A percentile compares a stretch with the other conserved stretches of the same genome.
Evolutionary conservation across 345 rosid genomes (phyloP).

Genomic region (Aethionema arabicum): DNA sequence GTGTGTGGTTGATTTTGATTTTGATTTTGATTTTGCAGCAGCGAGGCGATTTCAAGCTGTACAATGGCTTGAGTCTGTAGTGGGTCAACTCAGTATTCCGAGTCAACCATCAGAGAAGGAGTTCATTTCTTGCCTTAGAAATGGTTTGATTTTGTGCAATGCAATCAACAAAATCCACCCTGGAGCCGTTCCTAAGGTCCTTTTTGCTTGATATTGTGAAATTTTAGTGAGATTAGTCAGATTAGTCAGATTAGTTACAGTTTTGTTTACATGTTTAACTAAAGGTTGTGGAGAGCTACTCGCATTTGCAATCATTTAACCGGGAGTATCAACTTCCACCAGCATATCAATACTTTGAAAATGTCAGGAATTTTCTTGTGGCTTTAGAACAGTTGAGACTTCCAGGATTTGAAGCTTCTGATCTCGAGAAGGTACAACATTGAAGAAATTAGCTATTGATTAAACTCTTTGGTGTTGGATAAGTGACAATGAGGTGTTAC

Average conservation of each 20-base stretch:
- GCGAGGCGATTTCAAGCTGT: slow-evolving; percentile 69
- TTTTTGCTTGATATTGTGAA: not conserved
- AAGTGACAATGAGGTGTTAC: slow-evolving; percentile 22
- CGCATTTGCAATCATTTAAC: slow-evolving; percentile 44
- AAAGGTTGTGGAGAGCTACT: slow-evolving; percentile 77
- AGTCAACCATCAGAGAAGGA: slow-evolving; percentile 72
- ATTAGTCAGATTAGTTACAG: not conserved
- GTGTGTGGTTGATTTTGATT: not conserved
- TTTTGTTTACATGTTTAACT: not conserved
- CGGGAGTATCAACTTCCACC: slow-evolving; percentile 67
- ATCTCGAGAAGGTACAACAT: slow-evolving; percentile 76
- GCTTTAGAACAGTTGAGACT: slow-evolving; percentile 76
- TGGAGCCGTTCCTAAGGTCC: slow-evolving; percentile 82
- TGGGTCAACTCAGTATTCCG: slow-evolving; percentile 67
- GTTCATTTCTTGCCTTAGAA: slow-evolving; percentile 88
- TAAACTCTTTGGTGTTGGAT: not conserved
- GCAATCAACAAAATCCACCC: slow-evolving; percentile 82
- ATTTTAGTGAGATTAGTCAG: not conserved
- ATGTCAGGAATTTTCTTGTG: slow-evolving; percentile 81
- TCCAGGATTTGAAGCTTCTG: slow-evolving; percentile 91
- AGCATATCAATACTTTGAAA: slow-evolving; percentile 92
- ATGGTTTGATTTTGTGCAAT: slow-evolving; percentile 74
- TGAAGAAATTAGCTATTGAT: not conserved
- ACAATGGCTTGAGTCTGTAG: slow-evolving; percentile 67
- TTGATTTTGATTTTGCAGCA: slow-evolving; percentile 44